Percentiles rank a stretch among this genome's conserved stretches.
Conservation (phyloP, 2,329 filamentous ascomycete genomes). For the Penicillium sp. region DNA sequence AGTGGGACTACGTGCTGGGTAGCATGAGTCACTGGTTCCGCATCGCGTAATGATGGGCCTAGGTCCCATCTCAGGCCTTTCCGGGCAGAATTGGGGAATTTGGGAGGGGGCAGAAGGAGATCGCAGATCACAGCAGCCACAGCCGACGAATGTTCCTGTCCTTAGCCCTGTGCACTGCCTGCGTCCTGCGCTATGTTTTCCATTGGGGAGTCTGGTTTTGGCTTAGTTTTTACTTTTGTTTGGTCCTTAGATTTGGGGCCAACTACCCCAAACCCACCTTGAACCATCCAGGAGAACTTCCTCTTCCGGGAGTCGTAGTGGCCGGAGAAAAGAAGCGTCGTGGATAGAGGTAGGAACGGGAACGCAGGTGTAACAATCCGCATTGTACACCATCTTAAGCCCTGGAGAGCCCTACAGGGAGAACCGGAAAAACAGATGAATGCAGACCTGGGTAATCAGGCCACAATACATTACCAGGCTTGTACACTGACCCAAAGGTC, state of each 20-base stretch:
- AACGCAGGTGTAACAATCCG: background rate
- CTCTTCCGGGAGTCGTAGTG: background rate
- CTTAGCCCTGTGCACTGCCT: background rate
- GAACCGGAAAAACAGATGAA: background rate
- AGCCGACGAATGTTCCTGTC: constrained; percentile 7
- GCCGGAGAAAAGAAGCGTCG: background rate
- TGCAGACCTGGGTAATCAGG: constrained; percentile 7
- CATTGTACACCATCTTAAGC: background rate
- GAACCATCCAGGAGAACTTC: background rate
- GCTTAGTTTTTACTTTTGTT: too few relatives aligned
- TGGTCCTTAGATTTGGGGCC: background rate
- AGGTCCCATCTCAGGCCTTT: constrained; percentile 8
- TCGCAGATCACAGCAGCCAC: constrained; percentile 22
- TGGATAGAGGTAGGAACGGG: background rate
- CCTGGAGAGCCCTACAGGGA: background rate
- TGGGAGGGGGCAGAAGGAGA: background rate
- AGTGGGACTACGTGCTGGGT: background rate
- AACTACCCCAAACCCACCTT: background rate
- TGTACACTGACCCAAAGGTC: background rate
- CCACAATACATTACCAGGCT: constrained; percentile 1
- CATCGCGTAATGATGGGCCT: constrained; percentile 8
- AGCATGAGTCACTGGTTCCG: constrained; percentile 5
- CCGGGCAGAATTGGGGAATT: constrained; percentile 15
- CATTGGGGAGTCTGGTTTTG: background rate
- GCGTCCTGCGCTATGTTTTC: background rate